phyloP scores from a whole-genome alignment of 441 rosid genomes.

The Viola pubescens region DNA sequence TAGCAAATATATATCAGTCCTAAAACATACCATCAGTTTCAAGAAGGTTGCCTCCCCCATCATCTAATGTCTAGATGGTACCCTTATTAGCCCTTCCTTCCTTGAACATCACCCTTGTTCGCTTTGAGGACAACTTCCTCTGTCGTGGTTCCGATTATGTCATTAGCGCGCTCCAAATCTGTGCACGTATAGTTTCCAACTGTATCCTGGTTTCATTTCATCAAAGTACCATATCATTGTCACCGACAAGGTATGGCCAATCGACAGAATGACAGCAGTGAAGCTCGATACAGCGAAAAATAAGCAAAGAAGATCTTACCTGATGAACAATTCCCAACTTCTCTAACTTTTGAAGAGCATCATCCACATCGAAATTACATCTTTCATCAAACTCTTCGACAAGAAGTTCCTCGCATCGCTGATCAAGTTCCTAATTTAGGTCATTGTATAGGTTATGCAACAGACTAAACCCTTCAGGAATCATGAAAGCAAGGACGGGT shows the following conservation, averaged over 20 bases:
- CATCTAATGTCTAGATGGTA: constrained; percentile 1
- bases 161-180: constrained; percentile 47
- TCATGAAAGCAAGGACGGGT: background rate
- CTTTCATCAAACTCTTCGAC: constrained; percentile 66
- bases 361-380: constrained; percentile 91
- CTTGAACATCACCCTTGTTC: constrained; percentile 17
- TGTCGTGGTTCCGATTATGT: constrained; percentile 65
- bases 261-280: background rate
- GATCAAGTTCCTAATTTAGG: constrained; percentile 62
- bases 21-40: background rate
- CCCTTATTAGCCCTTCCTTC: too few relatives aligned
- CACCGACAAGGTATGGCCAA: too few relatives aligned
- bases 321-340: constrained; percentile 63
- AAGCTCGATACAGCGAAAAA: too few relatives aligned
- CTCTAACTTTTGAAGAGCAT: constrained; percentile 79
- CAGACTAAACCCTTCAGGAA: background rate
- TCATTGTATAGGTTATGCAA: constrained; percentile 6
- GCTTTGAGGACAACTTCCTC: constrained; percentile 69
- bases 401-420: constrained; percentile 73
- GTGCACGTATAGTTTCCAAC: constrained; percentile 40
- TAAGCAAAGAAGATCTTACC: constrained; percentile 25
- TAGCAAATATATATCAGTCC: background rate
- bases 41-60: background rate
- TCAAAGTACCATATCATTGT: background rate
- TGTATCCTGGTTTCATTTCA: constrained; percentile 34